Evolutionary conservation across 1,284 basidiomycete genomes (phyloP).

Genomic region (Phylloporus sp.): DNA sequence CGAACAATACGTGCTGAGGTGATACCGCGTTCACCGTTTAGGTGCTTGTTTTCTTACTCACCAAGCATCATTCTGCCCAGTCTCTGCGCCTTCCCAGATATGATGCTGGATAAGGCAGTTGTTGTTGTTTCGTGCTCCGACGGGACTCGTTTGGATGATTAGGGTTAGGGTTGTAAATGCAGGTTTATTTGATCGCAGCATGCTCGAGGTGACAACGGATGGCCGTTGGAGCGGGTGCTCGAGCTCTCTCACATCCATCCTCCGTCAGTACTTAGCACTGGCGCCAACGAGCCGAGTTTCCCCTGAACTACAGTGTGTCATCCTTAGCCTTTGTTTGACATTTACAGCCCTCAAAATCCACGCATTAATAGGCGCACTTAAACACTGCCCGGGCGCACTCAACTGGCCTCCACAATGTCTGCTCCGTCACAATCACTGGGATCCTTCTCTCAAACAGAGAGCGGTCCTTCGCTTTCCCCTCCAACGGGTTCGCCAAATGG

Average conservation of each 20-base stretch:
- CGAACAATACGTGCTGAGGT: too few relatives aligned
- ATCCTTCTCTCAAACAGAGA: background rate
- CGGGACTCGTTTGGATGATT: conserved; percentile 1
- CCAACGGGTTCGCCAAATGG: background rate
- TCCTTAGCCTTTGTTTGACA: background rate
- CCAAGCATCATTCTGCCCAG: too few relatives aligned
- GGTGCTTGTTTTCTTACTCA: too few relatives aligned
- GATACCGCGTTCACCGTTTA: too few relatives aligned
- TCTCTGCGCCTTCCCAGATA: too few relatives aligned
- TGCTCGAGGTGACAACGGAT: background rate
- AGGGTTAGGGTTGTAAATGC: conserved; percentile 17
- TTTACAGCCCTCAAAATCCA: background rate
- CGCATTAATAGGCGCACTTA: conserved; percentile 26
- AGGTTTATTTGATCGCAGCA: background rate
- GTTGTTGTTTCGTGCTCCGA: conserved; percentile 12
- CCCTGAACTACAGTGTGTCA: background rate
- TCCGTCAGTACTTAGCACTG: conserved; percentile 1
- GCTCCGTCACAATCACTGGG: background rate
- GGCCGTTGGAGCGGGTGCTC: background rate
- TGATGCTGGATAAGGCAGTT: too few relatives aligned
- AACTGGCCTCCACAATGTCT: conserved; percentile 16
- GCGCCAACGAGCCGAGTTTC: conserved; percentile 2
- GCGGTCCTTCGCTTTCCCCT: background rate
- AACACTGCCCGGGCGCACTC: conserved; percentile 5
- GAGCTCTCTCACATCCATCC: conserved; percentile 8